Conservation (phyloP, 2,329 filamentous ascomycete genomes). For the Penicillium polonicum region DNA sequence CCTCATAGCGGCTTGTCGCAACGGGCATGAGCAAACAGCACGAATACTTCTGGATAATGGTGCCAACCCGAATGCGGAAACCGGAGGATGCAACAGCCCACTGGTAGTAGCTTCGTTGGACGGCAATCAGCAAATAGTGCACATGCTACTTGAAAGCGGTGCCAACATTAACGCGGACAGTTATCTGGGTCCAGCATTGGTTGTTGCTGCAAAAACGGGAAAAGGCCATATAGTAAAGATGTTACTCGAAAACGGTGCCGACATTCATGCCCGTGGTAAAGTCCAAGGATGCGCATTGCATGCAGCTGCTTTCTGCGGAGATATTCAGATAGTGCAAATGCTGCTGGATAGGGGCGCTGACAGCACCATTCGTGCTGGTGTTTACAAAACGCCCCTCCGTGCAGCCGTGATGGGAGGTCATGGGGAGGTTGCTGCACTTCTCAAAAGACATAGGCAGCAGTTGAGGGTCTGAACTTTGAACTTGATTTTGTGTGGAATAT, state of each 20-base stretch:
- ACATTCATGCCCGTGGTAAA: neutral
- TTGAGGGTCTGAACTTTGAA: neutral
- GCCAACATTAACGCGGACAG: neutral
- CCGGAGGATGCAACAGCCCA: too few relatives aligned
- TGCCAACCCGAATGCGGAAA: too few relatives aligned
- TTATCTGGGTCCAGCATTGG: neutral
- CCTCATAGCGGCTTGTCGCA: too few relatives aligned
- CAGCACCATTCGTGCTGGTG: neutral
- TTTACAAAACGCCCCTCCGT: neutral
- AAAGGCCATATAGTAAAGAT: neutral
- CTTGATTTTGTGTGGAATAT: too few relatives aligned
- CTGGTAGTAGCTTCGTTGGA: neutral
- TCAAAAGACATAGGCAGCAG: neutral
- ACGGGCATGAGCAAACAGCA: too few relatives aligned
- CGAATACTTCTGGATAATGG: too few relatives aligned
- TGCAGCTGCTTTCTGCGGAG: neutral
- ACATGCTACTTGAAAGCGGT: neutral
- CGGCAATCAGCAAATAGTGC: neutral
- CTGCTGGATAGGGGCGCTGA: neutral
- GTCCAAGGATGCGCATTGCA: neutral
- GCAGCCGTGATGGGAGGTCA: neutral
- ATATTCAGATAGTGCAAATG: neutral
- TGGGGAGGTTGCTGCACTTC: neutral
- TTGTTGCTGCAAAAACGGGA: neutral
- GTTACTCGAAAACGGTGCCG: constrained; percentile 1